Conservation (phyloP, 2,329 filamentous ascomycete genomes). For the Cercospora beticola region DNA sequence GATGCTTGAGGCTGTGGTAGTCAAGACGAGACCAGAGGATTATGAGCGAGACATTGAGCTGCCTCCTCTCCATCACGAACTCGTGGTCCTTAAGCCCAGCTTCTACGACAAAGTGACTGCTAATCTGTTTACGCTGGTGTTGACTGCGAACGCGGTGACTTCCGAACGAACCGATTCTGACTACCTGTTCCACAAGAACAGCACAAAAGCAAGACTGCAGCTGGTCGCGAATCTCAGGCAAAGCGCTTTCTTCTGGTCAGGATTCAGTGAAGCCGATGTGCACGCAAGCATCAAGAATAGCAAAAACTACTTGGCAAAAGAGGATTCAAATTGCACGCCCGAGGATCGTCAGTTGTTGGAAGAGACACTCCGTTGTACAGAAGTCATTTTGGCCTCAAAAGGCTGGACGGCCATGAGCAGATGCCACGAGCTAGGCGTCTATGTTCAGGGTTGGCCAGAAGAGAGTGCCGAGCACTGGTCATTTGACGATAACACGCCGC, state of each 20-base stretch:
- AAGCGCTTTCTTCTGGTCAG: constrained; percentile 82
- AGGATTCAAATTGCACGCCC: constrained; percentile 57
- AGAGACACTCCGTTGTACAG: constrained; percentile 66
- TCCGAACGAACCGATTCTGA: constrained; percentile 81
- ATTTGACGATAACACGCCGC: constrained; percentile 48
- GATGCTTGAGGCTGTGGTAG: constrained; percentile 71
- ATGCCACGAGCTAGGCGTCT: constrained; percentile 76
- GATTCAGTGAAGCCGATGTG: constrained; percentile 66
- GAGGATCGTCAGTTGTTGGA: constrained; percentile 63
- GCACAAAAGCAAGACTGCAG: constrained; percentile 63
- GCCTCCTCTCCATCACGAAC: constrained; percentile 69
- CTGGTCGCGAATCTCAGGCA: constrained; percentile 78
- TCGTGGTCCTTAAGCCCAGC: constrained; percentile 74
- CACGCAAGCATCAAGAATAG: constrained; percentile 64
- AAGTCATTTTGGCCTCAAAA: constrained; percentile 57
- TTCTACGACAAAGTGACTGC: constrained; percentile 80
- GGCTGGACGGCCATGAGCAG: constrained; percentile 67
- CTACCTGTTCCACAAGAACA: constrained; percentile 82
- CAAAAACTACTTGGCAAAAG: constrained; percentile 64
- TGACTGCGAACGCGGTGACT: constrained; percentile 83
- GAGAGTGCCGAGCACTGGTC: constrained; percentile 65
- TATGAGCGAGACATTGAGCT: constrained; percentile 63
- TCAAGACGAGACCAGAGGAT: constrained; percentile 75
- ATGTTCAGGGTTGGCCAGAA: constrained; percentile 65
- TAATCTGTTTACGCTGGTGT: constrained; percentile 80